Evolutionary conservation across 768 basidiomycete genomes (phyloP), one percentile per base, ranked within the genome.

Genomic region (Leccinum incarnatum): DNA sequence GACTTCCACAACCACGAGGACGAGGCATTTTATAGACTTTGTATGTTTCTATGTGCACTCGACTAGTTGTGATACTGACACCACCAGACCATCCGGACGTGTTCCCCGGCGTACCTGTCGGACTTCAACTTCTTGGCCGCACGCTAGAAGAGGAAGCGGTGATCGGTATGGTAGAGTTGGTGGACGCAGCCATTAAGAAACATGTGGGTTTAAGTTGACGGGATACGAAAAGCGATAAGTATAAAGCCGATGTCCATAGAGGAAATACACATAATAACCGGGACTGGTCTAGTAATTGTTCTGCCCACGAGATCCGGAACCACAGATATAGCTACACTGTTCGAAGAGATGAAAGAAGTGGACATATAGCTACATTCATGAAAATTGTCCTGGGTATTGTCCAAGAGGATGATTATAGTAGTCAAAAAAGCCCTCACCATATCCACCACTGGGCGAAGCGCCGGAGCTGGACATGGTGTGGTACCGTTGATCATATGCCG

Each of bases 121-220:
- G 73, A 15, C 68, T 84, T 48, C 83, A 84, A 66, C 68, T 83
- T 12, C 71, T 79, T 7, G 82, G 81, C 3, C 71, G 75, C 25
- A 77, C 74, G 34, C 71, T 73, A 48, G 82, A 83, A 64, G 82
- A 84, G 54, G 82, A 83, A 65, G 82, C 79, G 0, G 79, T 83
- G 17, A 72, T 83, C 10, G 72, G 68, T 5, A 79, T 83, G 77
- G 75, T 76, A 4, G 79, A 79, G 61, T 67, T 81, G 5, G 76
- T 80, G 12, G 75, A 76, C 27, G 68, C 62, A 3, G 77, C 78
- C 11, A 53, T 78, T 6, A 74, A 71, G 65, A 69, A 60, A 48
- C 27, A 64, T 32, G 45, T 12, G 5, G 32, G 25, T 23, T 27
- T 14, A 17, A 48, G 25, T 30, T 21, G 30, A 21, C 8, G 5